These are phyloP conservation scores for Diaporthe destruens DNA, from an alignment of 2,329 filamentous ascomycete species.

Conservation along the genomic window DNA sequence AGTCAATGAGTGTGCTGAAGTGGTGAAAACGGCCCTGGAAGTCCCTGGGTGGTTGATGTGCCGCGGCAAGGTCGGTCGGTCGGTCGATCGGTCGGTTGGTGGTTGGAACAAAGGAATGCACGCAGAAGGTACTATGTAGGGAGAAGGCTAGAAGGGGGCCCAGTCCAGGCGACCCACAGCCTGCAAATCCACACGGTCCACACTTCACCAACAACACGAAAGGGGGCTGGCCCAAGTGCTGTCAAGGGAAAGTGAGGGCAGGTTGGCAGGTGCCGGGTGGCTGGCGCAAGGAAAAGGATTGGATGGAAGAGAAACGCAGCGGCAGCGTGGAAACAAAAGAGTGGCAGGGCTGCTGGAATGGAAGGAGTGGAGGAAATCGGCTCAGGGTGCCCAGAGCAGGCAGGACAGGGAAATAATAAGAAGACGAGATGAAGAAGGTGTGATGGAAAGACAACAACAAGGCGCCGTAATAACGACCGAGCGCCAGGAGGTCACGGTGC, in stretches of 20 bases:
- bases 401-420: not conserved
- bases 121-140: slow-evolving; percentile 16
- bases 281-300: not conserved
- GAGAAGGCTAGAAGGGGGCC: slow-evolving; percentile 23
- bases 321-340: slow-evolving; percentile 24
- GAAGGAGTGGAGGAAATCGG: slow-evolving; percentile 24
- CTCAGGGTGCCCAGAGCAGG: slow-evolving; percentile 7
- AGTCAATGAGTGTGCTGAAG: slow-evolving; percentile 9
- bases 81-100: no score
- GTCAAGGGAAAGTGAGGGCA: slow-evolving; percentile 18
- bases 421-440: not conserved
- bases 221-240: slow-evolving; percentile 12
- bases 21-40: not conserved
- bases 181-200: slow-evolving; percentile 30
- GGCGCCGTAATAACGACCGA: not conserved
- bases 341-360: not conserved
- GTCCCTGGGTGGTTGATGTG: not conserved
- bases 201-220: slow-evolving; percentile 23
- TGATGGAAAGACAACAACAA: not conserved
- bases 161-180: slow-evolving; percentile 25
- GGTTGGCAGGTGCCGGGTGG: slow-evolving; percentile 1
- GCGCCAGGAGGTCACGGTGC: slow-evolving; percentile 5
- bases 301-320: not conserved
- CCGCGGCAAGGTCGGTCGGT: not conserved
- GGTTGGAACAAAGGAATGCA: slow-evolving; percentile 25